Evolutionary conservation across 148 eudicot species (phyloP), one percentile per base, ranked within the genome.

Genomic region (Limonium bicolor): DNA sequence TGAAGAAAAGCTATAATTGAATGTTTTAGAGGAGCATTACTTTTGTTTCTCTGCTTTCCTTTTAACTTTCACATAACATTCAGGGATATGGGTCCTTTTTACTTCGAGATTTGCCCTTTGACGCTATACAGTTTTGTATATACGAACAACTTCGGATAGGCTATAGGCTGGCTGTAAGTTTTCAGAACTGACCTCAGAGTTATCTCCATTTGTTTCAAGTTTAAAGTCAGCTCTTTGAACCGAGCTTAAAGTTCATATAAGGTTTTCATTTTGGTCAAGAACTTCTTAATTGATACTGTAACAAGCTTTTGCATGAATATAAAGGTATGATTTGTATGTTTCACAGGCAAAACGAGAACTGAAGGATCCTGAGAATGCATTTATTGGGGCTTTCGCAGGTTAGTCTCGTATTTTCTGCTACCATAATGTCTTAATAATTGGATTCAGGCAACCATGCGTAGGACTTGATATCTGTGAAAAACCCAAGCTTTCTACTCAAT

Each of bases 331-430:
- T 26, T 2, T 22, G 6, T 19, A 36, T 23, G 25, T 28, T 20
- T 43, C 30, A 36, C 27, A 88, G 96, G 97, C 92, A 36, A 78
- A 71, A 59, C 72, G 97, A 68, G 97, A 88, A 29, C 67, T 88
- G 35, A 80, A 70, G 59, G 97, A 80, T 63, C 86, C 86, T 17
- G 94, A 88, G 64, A 88, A 88, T 70, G 97, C 97, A 28, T 50
- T 73, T 9, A 72, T 88, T 48, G 97, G 97, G 41, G 94, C 97
- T 42, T 83, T 83, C 55, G 83, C 96, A 20, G 96, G 96, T 87
- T n/a, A n/a, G n/a, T n/a, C n/a, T n/a, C n/a, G n/a, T n/a, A n/a
- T n/a, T n/a, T n/a, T n/a, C n/a, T n/a, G n/a, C n/a, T n/a, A n/a
- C n/a, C n/a, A n/a, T n/a, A n/a, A n/a, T n/a, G n/a, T n/a, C n/a